phyloP scores from a whole-genome alignment of 2,329 filamentous ascomycete species.

The Sphaceloma murrayae region DNA sequence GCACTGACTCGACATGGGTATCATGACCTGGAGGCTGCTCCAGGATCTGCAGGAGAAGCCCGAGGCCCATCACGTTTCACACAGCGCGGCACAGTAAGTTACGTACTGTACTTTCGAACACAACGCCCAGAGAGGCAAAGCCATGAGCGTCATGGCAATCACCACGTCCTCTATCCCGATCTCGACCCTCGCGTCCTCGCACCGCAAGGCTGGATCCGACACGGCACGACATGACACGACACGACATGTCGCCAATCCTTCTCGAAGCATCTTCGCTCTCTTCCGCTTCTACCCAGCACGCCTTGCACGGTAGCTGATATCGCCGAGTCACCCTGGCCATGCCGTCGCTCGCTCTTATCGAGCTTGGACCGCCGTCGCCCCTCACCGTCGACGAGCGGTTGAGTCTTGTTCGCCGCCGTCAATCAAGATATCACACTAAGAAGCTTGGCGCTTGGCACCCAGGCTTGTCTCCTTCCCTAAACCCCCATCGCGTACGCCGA shows the following conservation, averaged over 20 bases:
- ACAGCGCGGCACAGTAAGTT: no score
- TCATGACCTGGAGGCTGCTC: background rate
- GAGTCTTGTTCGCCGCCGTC: conserved; percentile 10
- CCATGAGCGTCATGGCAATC: no score
- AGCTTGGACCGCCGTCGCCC: conserved; percentile 10
- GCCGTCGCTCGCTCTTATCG: conserved; percentile 8
- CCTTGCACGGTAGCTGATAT: conserved; percentile 6
- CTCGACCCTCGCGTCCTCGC: no score
- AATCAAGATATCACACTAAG: conserved; percentile 6
- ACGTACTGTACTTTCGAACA: no score
- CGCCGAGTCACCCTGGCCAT: conserved; percentile 2
- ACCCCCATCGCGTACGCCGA: conserved; percentile 2
- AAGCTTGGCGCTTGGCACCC: conserved; percentile 10
- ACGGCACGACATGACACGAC: background rate
- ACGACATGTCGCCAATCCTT: background rate
- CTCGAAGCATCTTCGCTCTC: background rate
- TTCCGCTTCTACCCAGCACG: conserved; percentile 12
- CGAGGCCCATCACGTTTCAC: background rate
- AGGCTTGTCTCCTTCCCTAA: conserved; percentile 13
- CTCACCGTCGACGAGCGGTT: conserved; percentile 5
- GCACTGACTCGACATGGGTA: conserved; percentile 13
- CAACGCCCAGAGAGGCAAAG: no score
- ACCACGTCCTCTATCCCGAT: no score
- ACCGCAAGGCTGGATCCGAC: no score
- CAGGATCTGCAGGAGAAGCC: conserved; percentile 9